These are phyloP conservation scores for Neurospora sp. DNA, from an alignment of 495 filamentous ascomycete genomes.

Conservation along the genomic window DNA sequence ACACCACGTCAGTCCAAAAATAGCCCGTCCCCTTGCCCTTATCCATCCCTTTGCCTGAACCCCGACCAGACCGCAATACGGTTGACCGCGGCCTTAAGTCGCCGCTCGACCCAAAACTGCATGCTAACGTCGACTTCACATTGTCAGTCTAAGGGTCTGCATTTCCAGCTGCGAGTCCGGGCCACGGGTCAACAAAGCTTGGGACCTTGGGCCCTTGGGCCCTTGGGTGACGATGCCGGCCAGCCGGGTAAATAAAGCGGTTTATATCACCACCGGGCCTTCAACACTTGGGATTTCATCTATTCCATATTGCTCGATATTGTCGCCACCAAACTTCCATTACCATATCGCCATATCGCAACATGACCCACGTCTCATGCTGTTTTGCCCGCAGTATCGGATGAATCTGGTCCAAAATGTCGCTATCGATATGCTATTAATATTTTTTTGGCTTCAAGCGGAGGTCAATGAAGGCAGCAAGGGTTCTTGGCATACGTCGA, in stretches of 20 bases:
- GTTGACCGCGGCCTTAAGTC: constrained; percentile 20
- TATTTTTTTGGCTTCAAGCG: constrained; percentile 1
- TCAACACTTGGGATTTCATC: constrained; percentile 20
- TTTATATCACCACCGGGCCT: constrained; percentile 16
- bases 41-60: not conserved
- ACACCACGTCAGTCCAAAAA: constrained; percentile 21
- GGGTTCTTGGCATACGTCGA: not conserved
- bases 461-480: not conserved
- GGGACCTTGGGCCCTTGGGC: not conserved
- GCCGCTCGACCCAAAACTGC: constrained; percentile 17
- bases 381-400: constrained; percentile 7
- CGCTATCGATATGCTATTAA: constrained; percentile 17
- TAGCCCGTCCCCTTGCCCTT: constrained; percentile 8
- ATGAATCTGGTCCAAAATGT: not conserved
- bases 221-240: not conserved
- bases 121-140: not conserved
- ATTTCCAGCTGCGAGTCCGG: not conserved
- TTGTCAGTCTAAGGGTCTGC: not conserved
- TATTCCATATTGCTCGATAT: constrained; percentile 29
- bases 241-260: constrained; percentile 26
- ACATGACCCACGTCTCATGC: constrained; percentile 6
- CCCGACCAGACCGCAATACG: constrained; percentile 4
- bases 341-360: constrained; percentile 8
- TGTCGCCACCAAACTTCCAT: constrained; percentile 20
- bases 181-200: not conserved